These are phyloP conservation scores for Rhizopus stolonifer DNA, from an alignment of 371 early-diverging fungal genomes.

Conservation along the genomic window DNA sequence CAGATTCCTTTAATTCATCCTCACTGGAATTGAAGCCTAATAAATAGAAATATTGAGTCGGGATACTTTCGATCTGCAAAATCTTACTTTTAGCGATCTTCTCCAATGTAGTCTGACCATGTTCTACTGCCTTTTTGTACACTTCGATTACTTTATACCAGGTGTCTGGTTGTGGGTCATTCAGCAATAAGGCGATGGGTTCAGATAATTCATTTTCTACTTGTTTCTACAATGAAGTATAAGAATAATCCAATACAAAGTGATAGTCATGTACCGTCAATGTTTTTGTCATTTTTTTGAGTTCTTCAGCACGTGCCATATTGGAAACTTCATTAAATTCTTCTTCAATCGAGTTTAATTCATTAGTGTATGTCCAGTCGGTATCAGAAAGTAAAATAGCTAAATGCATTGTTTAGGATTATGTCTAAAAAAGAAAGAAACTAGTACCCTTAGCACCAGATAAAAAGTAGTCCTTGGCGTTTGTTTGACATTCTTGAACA, in stretches of 20 bases:
- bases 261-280: not conserved
- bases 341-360: constrained; percentile 58
- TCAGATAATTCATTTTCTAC: constrained; percentile 68
- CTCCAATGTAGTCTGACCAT: constrained; percentile 37
- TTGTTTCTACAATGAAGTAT: constrained; percentile 49
- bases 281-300: constrained; percentile 71
- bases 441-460: constrained; percentile 43
- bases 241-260: no score
- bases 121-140: constrained; percentile 56
- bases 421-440: constrained; percentile 73
- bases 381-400: constrained; percentile 63
- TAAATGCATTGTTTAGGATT: no score
- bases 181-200: constrained; percentile 66
- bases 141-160: constrained; percentile 71
- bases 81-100: constrained; percentile 43
- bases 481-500: constrained; percentile 41
- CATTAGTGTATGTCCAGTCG: constrained; percentile 78
- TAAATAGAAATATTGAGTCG: not conserved
- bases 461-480: constrained; percentile 36
- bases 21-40: constrained; percentile 62
- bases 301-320: constrained; percentile 73
- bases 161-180: constrained; percentile 63
- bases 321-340: constrained; percentile 68
- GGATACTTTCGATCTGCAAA: not conserved
- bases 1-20: constrained; percentile 51